phyloP scores from a whole-genome alignment of 495 filamentous ascomycete species.

The Penicillium bovifimosum region DNA sequence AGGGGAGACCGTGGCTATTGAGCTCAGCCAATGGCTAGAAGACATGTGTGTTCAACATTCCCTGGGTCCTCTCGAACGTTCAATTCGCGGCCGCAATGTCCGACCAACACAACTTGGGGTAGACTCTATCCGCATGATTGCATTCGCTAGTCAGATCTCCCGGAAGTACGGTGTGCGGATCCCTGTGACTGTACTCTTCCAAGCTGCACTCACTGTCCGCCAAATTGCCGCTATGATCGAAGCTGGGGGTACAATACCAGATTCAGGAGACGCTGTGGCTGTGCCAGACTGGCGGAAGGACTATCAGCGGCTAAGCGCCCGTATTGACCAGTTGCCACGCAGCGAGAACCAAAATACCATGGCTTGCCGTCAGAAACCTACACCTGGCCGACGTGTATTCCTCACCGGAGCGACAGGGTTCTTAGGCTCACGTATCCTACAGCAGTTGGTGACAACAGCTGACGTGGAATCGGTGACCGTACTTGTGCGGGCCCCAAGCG shows the following conservation, averaged over 20 bases:
- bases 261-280: too few relatives aligned
- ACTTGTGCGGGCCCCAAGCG: neutral
- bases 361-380: too few relatives aligned
- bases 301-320: neutral
- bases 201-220: neutral
- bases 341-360: too few relatives aligned
- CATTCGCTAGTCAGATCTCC: neutral
- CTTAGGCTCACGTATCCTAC: neutral
- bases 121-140: neutral
- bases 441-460: neutral
- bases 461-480: neutral
- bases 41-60: too few relatives aligned
- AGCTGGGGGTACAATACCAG: too few relatives aligned
- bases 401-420: neutral
- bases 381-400: neutral
- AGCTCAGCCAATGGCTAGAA: too few relatives aligned
- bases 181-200: neutral
- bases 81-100: neutral
- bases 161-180: neutral
- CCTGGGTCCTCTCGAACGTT: too few relatives aligned
- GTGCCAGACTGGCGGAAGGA: neutral
- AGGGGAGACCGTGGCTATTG: too few relatives aligned
- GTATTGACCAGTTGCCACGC: neutral
- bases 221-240: neutral
- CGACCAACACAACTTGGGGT: neutral